Conservation (phyloP, 2,329 filamentous ascomycete species). For the Microdochium nivale region DNA sequence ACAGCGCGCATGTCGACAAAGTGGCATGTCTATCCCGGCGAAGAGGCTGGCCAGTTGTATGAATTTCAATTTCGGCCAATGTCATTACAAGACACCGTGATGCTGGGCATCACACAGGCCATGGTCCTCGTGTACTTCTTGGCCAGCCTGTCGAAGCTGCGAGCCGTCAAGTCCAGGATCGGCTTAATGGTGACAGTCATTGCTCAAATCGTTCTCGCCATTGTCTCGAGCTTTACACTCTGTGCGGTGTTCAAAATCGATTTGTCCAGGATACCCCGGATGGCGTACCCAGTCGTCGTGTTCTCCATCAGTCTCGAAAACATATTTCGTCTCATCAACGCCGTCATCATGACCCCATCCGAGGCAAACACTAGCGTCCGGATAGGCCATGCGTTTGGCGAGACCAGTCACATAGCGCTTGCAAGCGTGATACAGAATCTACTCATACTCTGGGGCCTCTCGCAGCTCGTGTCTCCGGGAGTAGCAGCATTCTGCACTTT, state of each 20-base stretch:
- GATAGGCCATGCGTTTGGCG: conserved; percentile 65
- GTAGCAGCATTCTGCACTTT: conserved; percentile 71
- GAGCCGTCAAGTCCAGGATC: conserved; percentile 66
- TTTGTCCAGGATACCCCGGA: conserved; percentile 64
- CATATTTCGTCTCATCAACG: conserved; percentile 70
- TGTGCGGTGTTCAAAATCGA: conserved; percentile 70
- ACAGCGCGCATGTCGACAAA: conserved; percentile 37
- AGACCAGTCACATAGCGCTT: conserved; percentile 62
- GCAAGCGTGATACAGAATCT: conserved; percentile 63
- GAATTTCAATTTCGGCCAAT: conserved; percentile 74
- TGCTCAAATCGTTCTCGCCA: conserved; percentile 61
- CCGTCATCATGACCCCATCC: conserved; percentile 62
- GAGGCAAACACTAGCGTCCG: conserved; percentile 60
- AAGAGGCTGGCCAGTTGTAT: conserved; percentile 53
- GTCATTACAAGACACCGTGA: conserved; percentile 54
- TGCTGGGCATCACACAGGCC: conserved; percentile 57
- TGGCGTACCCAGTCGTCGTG: conserved; percentile 69
- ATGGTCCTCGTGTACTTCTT: conserved; percentile 58
- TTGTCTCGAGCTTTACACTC: conserved; percentile 72
- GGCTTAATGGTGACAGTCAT: conserved; percentile 65
- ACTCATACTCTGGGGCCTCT: conserved; percentile 55
- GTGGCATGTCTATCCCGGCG: conserved; percentile 58
- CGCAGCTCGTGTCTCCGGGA: conserved; percentile 57
- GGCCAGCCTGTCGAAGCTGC: conserved; percentile 57
- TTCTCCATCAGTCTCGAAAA: conserved; percentile 72